Evolutionary conservation across 768 basidiomycete species (phyloP), one percentile per base, ranked within the genome.

Genomic region (Lactarius vividus): DNA sequence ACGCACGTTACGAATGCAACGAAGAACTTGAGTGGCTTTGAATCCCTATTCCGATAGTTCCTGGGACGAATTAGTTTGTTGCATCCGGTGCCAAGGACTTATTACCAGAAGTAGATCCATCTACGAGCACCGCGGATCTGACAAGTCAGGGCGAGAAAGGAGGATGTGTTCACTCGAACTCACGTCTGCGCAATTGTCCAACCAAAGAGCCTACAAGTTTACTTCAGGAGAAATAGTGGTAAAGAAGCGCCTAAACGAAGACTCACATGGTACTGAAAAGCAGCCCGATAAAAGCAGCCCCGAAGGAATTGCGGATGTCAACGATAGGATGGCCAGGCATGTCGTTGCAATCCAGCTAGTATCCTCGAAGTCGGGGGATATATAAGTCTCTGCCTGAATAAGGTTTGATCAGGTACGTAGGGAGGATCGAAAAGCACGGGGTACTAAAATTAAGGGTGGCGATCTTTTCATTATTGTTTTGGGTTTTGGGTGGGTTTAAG

Each of bases 51-150:
- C 5, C 33, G 13, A 65, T 55, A 55, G 3, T 44, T 4, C 39
- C 64, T 65, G 16, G 23, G 23, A 26, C 28, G 4, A 2, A 2
- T 65, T 3, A 46, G 15, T 37, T 65, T 31, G 4, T 15, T 26
- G 29, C 3, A 40, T 9, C 16, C 16, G 26, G 23, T 13, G 11
- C 11, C 9, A 8, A 35, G 28, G 18, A 9, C n/a, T 20, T 3
- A 2, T 28, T 28, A 65, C 64, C 16, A 55, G 23, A 13, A 59
- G 33, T 65, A 65, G 1, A 11, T 20, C 64, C 64, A 65, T 35
- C 64, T 65, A 35, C 39, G 35, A 26, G 53, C 23, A 15, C 39
- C n/a, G 18, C 16, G n/a, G 6, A 60, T 40, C n/a, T 29, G 5
- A 13, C 26, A 26, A 42, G 40, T 54, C 52, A 44, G 59, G 3